Evolutionary conservation across 768 basidiomycete species (phyloP).

Genomic region (Lactarius deliciosus): DNA sequence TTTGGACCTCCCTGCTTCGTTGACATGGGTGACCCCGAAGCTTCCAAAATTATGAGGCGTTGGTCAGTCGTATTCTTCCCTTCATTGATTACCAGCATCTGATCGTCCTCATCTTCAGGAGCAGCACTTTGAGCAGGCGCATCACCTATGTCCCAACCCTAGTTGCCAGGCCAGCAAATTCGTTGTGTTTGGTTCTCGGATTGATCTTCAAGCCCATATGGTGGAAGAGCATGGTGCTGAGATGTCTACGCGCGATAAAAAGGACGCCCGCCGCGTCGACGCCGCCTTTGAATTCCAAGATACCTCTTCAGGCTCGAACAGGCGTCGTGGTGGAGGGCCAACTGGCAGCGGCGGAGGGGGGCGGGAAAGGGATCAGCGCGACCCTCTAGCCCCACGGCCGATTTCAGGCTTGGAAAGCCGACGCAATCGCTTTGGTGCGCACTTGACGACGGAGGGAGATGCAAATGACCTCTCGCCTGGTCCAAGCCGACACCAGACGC

Average conservation of each 20-base stretch:
- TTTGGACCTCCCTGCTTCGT: conserved; percentile 4
- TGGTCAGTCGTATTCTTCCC: conserved; percentile 45
- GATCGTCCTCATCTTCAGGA: conserved; percentile 46
- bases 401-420: conserved; percentile 44
- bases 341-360: conserved; percentile 50
- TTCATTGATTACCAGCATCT: background rate
- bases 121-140: conserved; percentile 69
- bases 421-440: conserved; percentile 61
- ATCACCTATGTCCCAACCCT: conserved; percentile 74
- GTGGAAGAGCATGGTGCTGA: conserved; percentile 79
- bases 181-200: conserved; percentile 82
- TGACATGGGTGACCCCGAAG: conserved; percentile 40
- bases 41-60: conserved; percentile 73
- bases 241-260: conserved; percentile 68
- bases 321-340: conserved; percentile 39
- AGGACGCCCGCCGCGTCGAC: conserved; percentile 65
- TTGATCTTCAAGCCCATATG: conserved; percentile 92
- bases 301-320: conserved; percentile 39
- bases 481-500: conserved; percentile 36
- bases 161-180: conserved; percentile 86
- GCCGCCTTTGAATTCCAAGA: conserved; percentile 70
- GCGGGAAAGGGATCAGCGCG: conserved; percentile 51
- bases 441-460: conserved; percentile 46
- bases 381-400: conserved; percentile 34
- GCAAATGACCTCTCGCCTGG: conserved; percentile 18